phyloP scores from a whole-genome alignment of 139 green algal species.

The Chlorella sp. region DNA sequence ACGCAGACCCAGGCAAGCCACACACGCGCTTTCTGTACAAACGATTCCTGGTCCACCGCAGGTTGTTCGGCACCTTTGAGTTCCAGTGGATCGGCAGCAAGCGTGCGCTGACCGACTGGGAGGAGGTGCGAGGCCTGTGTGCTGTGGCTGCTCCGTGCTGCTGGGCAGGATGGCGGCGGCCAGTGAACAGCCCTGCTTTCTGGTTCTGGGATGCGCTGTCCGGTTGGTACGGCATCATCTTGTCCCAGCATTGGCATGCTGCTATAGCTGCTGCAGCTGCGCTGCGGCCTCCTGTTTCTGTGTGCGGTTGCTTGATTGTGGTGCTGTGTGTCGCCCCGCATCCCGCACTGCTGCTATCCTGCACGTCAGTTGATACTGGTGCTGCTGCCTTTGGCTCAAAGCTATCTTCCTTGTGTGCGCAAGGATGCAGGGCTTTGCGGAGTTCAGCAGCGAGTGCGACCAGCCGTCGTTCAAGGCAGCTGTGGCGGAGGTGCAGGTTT shows the following conservation, averaged over 20 bases:
- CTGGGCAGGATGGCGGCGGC: no score
- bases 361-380: neutral
- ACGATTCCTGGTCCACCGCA: neutral
- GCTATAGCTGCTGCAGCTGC: no score
- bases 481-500: slow-evolving; percentile 26
- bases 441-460: slow-evolving; percentile 33
- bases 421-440: slow-evolving; percentile 19
- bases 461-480: slow-evolving; percentile 28
- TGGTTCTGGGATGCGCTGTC: no score
- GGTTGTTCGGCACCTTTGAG: slow-evolving; percentile 46
- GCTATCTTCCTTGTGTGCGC: neutral
- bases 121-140: neutral
- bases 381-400: neutral
- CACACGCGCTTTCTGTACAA: no score
- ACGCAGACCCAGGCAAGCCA: neutral
- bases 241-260: neutral
- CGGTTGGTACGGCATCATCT: no score
- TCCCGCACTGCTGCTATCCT: no score
- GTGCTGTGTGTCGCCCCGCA: no score
- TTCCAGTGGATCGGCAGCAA: slow-evolving; percentile 48
- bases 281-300: neutral
- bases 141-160: neutral
- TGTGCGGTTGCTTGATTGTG: neutral
- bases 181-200: no score
- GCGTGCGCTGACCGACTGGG: slow-evolving; percentile 38